phyloP scores from a whole-genome alignment of 345 rosid genomes.

The Lepidium didymum region DNA sequence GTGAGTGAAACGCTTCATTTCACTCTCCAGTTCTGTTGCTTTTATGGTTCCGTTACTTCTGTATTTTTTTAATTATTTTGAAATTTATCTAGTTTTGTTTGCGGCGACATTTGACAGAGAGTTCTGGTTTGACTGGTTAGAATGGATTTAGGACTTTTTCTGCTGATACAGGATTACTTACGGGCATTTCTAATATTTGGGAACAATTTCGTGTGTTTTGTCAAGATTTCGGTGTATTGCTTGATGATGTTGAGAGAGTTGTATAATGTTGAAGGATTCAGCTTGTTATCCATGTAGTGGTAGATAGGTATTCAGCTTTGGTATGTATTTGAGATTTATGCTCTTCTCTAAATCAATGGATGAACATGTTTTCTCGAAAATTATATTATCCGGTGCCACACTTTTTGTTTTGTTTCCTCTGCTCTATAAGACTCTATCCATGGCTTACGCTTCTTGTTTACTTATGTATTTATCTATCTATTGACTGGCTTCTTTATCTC shows the following conservation, averaged over 20 bases:
- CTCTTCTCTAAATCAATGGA: background rate
- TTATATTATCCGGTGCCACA: background rate
- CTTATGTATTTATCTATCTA: background rate
- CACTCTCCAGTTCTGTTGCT: background rate
- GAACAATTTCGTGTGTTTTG: background rate
- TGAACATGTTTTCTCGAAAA: background rate
- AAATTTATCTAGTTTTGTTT: background rate
- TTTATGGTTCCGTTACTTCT: background rate
- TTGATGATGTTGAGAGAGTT: background rate
- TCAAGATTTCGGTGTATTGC: background rate
- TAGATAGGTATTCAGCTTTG: background rate
- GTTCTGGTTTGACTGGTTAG: background rate
- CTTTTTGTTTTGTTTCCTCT: background rate
- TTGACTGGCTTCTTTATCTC: background rate
- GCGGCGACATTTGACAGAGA: background rate
- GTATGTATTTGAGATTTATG: background rate
- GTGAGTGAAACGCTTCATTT: constrained; percentile 28
- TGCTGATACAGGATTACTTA: background rate
- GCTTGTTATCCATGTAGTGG: background rate
- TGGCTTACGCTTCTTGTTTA: background rate
- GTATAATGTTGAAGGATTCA: background rate
- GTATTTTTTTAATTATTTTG: background rate
- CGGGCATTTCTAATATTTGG: background rate
- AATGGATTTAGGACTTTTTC: background rate
- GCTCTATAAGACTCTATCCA: background rate